Percentiles rank a stretch among this genome's conserved stretches.
These are phyloP conservation scores for Ramalina intermedia DNA, from an alignment of 495 filamentous ascomycete genomes.

Conservation along the genomic window DNA sequence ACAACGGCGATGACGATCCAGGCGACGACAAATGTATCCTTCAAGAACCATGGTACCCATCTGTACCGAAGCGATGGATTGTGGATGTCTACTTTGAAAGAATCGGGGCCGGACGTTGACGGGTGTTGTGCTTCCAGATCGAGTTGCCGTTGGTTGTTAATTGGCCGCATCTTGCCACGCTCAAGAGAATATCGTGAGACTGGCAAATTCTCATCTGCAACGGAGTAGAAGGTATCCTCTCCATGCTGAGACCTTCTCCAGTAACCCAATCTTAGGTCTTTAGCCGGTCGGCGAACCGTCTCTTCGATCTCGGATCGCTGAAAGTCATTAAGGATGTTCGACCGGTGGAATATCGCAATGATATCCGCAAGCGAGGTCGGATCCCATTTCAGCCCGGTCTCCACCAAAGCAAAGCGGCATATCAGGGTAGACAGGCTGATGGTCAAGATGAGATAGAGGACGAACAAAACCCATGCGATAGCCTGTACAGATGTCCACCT, in stretches of 20 bases:
- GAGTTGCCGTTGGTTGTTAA: constrained; percentile 17
- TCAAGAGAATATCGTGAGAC: constrained; percentile 42
- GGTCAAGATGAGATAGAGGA: constrained; percentile 51
- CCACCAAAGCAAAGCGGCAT: constrained; percentile 31
- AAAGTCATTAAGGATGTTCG: constrained; percentile 61
- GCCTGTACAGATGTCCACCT: constrained; percentile 63
- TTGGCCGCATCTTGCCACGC: constrained; percentile 23
- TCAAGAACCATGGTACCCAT: constrained; percentile 69
- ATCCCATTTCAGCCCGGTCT: constrained; percentile 75
- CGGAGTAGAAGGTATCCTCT: constrained; percentile 45
- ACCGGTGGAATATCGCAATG: constrained; percentile 57
- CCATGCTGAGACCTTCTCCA: constrained; percentile 52
- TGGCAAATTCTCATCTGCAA: constrained; percentile 45
- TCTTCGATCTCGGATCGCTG: constrained; percentile 40
- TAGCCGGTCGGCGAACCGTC: constrained; percentile 30
- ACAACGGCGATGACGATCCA: constrained; percentile 48
- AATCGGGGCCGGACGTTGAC: constrained; percentile 15
- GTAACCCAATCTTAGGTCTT: constrained; percentile 60
- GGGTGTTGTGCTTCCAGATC: constrained; percentile 30
- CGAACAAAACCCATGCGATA: constrained; percentile 65
- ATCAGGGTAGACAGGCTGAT: constrained; percentile 41
- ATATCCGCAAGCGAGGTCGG: constrained; percentile 67
- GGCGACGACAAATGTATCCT: constrained; percentile 42
- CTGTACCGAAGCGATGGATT: constrained; percentile 39
- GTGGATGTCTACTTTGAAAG: constrained; percentile 29